phyloP scores from a whole-genome alignment of 768 basidiomycete species.

The Pisolithus sp. region DNA sequence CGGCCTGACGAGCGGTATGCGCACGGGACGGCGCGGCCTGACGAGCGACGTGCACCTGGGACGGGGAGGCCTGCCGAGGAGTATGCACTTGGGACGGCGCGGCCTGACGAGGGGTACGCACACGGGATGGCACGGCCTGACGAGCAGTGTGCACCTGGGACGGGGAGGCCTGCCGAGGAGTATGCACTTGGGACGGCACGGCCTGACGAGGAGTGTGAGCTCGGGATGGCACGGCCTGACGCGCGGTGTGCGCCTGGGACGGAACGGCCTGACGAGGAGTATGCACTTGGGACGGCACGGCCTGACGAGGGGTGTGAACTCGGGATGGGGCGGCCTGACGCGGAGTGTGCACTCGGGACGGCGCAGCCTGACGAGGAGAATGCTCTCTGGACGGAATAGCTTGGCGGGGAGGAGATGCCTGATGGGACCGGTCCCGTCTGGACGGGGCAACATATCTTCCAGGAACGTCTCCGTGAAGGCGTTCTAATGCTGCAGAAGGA shows the following conservation, averaged over 20 bases:
- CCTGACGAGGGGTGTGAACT: not conserved
- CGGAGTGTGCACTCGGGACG: not conserved
- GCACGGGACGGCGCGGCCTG: constrained; percentile 1
- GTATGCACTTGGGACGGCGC: not conserved
- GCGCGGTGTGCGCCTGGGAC: not conserved
- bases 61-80: not conserved
- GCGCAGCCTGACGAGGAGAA: not conserved
- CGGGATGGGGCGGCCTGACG: not conserved
- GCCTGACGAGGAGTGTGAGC: not conserved
- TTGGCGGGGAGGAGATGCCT: not conserved
- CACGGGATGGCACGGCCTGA: not conserved
- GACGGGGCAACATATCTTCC: not conserved
- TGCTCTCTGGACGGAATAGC: constrained; percentile 2
- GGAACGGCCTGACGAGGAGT: not conserved
- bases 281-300: not conserved
- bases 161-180: constrained; percentile 1
- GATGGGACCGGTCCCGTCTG: not conserved
- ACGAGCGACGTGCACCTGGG: not conserved
- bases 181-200: not conserved
- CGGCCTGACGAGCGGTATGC: not conserved
- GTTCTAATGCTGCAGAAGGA: not conserved
- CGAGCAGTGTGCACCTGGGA: not conserved
- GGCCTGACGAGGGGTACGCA: not conserved
- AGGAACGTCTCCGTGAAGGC: not conserved
- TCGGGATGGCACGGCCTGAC: not conserved